Evolutionary conservation across 768 basidiomycete species (phyloP), one percentile per base, ranked within the genome.

Genomic region (Neoboletus brunneissimus): DNA sequence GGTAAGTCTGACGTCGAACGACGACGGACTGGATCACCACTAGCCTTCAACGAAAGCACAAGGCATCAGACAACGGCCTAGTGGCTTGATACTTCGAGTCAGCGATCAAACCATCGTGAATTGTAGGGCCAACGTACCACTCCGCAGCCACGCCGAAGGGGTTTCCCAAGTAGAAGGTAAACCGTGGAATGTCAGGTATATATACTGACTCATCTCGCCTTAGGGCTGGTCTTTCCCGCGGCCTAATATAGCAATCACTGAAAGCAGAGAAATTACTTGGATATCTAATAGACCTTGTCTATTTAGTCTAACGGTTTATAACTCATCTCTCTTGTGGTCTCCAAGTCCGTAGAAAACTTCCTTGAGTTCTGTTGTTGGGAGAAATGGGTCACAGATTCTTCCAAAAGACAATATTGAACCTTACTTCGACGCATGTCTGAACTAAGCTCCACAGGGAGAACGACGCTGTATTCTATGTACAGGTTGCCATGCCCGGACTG

Each of bases 381-480:
- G 44, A 51, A 55, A 49, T 68, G 15, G 56, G 64, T 45, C 50
- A 48, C n/a, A 41, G 7, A 25, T 27, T 0, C 15, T 22, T 18
- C 15, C 7, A 15, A 1, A 20, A 46, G 48, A 49, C 4, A 49
- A 10, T 40, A 45, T 42, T 25, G 32, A 18, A 20, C 81, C 94
- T 79, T 69, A 98, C 96, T 91, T 69, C 77, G 81, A 64, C 84
- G 84, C 57, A 82, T 83, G 48, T 87, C 81, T 48, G 82, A 66
- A 47, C 86, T 78, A 34, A 99, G 72, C 53, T 87, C 80, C 48
- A 81, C 73, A 4, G 97, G 97, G 52, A 99, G 73, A 18, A 98
- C 87, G 48, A 99, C 91, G 54, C 83, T 91, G 74, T 96, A 99
- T 72, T 98, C 95, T 51, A 99, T 80, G 64, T 84, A 98, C 46